Percentiles rank a stretch among this genome's conserved stretches.
phyloP scores from a whole-genome alignment of 106 monocot genomes.

The Ottelia alismoides region DNA sequence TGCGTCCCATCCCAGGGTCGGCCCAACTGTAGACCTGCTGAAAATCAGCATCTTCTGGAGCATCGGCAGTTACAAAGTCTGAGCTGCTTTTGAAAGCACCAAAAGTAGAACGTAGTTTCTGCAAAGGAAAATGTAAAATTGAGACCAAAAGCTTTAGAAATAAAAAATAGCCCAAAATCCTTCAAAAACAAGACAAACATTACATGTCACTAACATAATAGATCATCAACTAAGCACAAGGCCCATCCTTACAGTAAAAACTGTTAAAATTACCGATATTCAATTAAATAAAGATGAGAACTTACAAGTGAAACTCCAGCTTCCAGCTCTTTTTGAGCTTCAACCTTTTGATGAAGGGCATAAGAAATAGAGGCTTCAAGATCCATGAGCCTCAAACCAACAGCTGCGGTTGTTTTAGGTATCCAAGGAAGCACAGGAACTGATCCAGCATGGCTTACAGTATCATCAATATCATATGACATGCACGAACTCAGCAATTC shows the following conservation, averaged over 20 bases:
- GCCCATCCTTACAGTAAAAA: background rate
- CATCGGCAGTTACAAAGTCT: conserved; percentile 22
- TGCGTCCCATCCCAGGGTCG: conserved; percentile 34
- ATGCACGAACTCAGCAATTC: conserved; percentile 38
- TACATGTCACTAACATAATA: background rate
- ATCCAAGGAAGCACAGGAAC: conserved; percentile 79
- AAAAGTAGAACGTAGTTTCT: conserved; percentile 58
- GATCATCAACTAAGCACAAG: background rate
- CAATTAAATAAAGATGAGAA: background rate
- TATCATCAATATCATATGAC: conserved; percentile 8
- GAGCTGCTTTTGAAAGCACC: conserved; percentile 27
- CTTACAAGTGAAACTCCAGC: conserved; percentile 5
- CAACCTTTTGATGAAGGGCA: conserved; percentile 45
- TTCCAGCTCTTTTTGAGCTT: conserved; percentile 30
- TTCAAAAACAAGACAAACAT: background rate
- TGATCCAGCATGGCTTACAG: conserved; percentile 21
- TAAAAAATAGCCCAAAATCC: background rate
- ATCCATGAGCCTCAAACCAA: conserved; percentile 69
- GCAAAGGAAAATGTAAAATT: conserved; percentile 7
- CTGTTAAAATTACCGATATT: background rate
- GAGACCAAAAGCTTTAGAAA: background rate
- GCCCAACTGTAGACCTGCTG: conserved; percentile 36
- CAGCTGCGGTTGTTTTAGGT: conserved; percentile 61
- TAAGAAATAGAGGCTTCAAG: conserved; percentile 82
- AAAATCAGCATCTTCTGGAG: conserved; percentile 21